Conservation (phyloP, 345 rosid genomes). For the Rhizophora apiculata region DNA sequence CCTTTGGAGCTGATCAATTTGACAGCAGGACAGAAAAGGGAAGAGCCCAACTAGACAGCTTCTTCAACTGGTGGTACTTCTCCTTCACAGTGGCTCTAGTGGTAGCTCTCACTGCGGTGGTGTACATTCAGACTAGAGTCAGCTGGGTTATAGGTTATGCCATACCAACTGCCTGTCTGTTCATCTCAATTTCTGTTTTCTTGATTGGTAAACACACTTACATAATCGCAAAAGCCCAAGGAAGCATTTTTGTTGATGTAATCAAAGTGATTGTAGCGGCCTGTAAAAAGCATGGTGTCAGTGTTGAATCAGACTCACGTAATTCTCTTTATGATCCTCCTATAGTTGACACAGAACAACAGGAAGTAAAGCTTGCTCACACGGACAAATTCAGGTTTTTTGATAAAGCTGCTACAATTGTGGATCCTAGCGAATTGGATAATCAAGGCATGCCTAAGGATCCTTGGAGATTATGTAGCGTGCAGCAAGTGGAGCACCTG, state of each 20-base stretch:
- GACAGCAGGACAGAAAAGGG: slow-evolving; percentile 51
- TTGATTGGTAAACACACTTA: slow-evolving; percentile 51
- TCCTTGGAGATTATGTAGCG: slow-evolving; percentile 56
- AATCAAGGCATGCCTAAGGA: slow-evolving; percentile 36
- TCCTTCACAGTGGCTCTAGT: slow-evolving; percentile 56
- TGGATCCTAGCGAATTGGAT: slow-evolving; percentile 45
- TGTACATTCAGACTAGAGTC: slow-evolving; percentile 58
- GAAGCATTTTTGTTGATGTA: slow-evolving; percentile 52
- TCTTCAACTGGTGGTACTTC: slow-evolving; percentile 88
- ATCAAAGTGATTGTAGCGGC: slow-evolving; percentile 51
- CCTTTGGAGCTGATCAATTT: slow-evolving; percentile 81
- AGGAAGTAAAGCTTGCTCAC: slow-evolving; percentile 23
- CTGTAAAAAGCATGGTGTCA: slow-evolving; percentile 32
- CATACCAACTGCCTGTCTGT: slow-evolving; percentile 60
- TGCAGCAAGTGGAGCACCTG: slow-evolving; percentile 60
- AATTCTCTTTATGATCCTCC: slow-evolving; percentile 42
- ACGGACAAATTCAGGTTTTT: slow-evolving; percentile 43
- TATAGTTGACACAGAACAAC: slow-evolving; percentile 5
- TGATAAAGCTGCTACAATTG: slow-evolving; percentile 53
- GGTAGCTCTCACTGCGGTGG: slow-evolving; percentile 56
- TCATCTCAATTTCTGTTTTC: slow-evolving; percentile 45
- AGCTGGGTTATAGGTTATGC: slow-evolving; percentile 64
- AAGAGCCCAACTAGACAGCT: slow-evolving; percentile 48
- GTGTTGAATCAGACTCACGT: background rate
- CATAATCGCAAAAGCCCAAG: slow-evolving; percentile 44